Evolutionary conservation across 1,284 basidiomycete species (phyloP).

Genomic region (Ceratobasidium sp.): DNA sequence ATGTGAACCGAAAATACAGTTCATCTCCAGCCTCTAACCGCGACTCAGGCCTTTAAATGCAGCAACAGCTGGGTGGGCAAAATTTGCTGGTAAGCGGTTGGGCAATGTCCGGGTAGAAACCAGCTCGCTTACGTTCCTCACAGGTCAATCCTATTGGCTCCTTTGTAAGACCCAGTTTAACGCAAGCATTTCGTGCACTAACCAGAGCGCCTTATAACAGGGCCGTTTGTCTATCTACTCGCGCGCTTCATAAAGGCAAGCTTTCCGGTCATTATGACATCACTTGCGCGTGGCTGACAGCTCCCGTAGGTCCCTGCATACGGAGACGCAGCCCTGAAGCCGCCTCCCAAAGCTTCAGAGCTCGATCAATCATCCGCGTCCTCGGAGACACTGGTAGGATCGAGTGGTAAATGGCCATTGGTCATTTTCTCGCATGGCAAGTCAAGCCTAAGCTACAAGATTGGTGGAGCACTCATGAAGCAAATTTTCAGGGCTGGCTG

Average conservation of each 20-base stretch:
- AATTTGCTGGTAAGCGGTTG: slow-evolving; percentile 45
- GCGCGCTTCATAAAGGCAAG: slow-evolving; percentile 34
- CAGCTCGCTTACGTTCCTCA: background rate
- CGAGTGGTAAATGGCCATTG: slow-evolving; percentile 68
- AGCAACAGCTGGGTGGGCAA: slow-evolving; percentile 46
- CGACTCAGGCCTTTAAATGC: slow-evolving; percentile 42
- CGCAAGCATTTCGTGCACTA: background rate
- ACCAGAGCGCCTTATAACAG: slow-evolving; percentile 16
- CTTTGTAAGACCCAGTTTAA: slow-evolving; percentile 25
- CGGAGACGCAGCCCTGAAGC: slow-evolving; percentile 67
- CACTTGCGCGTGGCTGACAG: background rate
- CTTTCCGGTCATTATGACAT: background rate
- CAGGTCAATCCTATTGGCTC: slow-evolving; percentile 43
- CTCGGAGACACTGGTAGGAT: slow-evolving; percentile 13
- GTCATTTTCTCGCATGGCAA: slow-evolving; percentile 80
- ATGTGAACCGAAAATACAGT: background rate
- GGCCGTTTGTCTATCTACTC: slow-evolving; percentile 35
- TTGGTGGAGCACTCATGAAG: background rate
- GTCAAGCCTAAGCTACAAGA: background rate
- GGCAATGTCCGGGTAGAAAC: background rate
- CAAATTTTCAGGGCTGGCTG: slow-evolving; percentile 66
- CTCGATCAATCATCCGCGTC: slow-evolving; percentile 52
- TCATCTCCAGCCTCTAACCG: background rate
- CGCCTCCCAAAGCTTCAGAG: slow-evolving; percentile 54
- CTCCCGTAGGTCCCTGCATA: slow-evolving; percentile 69